Evolutionary conservation across 306 rosid genomes (phyloP), one percentile per base, ranked within the genome.

Genomic region (Gastrolobium villosum): DNA sequence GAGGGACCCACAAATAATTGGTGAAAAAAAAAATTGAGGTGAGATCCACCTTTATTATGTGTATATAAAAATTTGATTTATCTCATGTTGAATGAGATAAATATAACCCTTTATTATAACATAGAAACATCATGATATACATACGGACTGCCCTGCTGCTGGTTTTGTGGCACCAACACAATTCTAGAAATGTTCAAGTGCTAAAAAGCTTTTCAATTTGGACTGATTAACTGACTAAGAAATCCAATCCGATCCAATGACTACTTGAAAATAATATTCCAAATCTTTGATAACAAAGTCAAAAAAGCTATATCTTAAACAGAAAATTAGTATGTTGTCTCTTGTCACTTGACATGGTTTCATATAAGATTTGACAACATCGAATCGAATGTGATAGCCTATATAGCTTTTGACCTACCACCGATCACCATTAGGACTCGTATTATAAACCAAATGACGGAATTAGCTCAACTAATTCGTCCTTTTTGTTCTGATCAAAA

Each of bases 401-500:
- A 5, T 41, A 5, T 41, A 74, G 32, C 68, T 50, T 35, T 62
- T 64, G 70, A 75, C 84, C 32, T 74, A 40, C 74, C 46, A 45
- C 50, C 60, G 61, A 53, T 66, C 63, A 53, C 66, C 64, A 61
- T 79, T 70, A 9, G 4, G 1, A 68, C 13, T 74, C 69, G 61
- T 66, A 84, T 72, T 36, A 76, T 66, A 50, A 48, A 52, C 74
- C 73, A 81, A 77, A 76, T 57, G 68, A 74, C 7, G 26, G 73
- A 45, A 37, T 68, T 85, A 77, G 83, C 56, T 85, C 81, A 81
- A 73, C 86, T 74, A 81, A 74, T 81, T 46, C 57, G 30, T 4
- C 75, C 59, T 45, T 72, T 59, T 20, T 26, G 37, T 45, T 76
- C 10, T 30, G 30, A 69, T 46, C 37, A 57, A 2, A 52, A 35